These are phyloP conservation scores for Candida glucosophila DNA, from an alignment of 1,139 yeast genomes.

Conservation along the genomic window DNA sequence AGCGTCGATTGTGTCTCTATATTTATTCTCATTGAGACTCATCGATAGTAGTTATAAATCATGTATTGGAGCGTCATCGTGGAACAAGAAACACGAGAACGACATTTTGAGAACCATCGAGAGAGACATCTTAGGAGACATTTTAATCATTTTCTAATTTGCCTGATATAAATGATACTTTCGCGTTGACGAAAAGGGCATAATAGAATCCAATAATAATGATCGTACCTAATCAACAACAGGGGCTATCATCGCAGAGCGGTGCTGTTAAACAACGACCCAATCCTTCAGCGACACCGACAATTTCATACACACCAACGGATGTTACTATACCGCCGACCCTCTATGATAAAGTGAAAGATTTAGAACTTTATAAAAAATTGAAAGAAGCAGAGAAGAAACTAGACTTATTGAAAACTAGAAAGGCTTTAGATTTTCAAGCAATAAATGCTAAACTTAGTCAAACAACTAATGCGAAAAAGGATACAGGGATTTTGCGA, in stretches of 20 bases:
- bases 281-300: conserved; percentile 32
- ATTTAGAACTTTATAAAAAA: conserved; percentile 60
- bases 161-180: too few species aligned
- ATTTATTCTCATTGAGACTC: too few species aligned
- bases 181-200: too few species aligned
- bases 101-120: too few species aligned
- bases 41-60: too few species aligned
- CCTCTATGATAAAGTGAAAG: conserved; percentile 60
- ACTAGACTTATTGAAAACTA: conserved; percentile 71
- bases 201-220: too few species aligned
- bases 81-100: too few species aligned
- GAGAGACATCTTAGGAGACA: too few species aligned
- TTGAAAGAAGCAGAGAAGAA: conserved; percentile 71
- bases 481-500: conserved; percentile 53
- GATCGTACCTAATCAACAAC: neutral
- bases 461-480: conserved; percentile 34
- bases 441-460: conserved; percentile 50
- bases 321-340: conserved; percentile 59
- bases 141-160: too few species aligned
- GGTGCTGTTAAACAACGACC: conserved; percentile 16
- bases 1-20: too few species aligned
- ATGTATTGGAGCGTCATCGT: too few species aligned
- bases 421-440: conserved; percentile 80
- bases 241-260: conserved; percentile 1
- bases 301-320: conserved; percentile 53